Evolutionary conservation across 805 yeast species (phyloP).

Genomic region (Candida michaelii): DNA sequence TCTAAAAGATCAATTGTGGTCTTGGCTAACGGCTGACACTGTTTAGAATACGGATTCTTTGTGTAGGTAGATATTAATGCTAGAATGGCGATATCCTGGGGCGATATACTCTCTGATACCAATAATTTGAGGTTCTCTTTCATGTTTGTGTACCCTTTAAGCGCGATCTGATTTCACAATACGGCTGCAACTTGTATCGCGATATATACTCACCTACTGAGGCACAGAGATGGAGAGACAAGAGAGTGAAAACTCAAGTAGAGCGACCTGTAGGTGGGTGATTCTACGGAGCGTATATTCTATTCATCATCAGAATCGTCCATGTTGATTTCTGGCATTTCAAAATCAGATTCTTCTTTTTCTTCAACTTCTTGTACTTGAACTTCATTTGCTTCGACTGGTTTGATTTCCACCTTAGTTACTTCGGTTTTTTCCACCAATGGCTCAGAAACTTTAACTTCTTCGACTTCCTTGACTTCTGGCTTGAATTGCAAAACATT

Average conservation of each 20-base stretch:
- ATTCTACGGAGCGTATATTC: no score
- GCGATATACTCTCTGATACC: constrained; percentile 46
- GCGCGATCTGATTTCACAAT: no score
- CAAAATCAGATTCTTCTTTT: constrained; percentile 43
- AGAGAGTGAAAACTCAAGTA: no score
- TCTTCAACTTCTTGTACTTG: neutral
- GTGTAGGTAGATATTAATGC: constrained; percentile 33
- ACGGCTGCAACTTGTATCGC: no score
- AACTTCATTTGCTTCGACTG: neutral
- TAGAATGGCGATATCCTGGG: constrained; percentile 53
- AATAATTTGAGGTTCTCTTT: constrained; percentile 20
- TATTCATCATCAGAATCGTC: constrained; percentile 42
- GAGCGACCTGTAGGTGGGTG: no score
- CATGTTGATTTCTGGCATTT: constrained; percentile 47
- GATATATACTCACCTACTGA: no score
- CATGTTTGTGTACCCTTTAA: neutral
- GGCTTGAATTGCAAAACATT: constrained; percentile 3
- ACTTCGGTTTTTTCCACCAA: neutral
- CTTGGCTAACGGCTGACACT: constrained; percentile 14
- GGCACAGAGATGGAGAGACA: neutral
- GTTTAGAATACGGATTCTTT: constrained; percentile 15
- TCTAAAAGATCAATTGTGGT: constrained; percentile 44
- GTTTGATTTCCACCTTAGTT: no score
- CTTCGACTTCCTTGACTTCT: constrained; percentile 7
- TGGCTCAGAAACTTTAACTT: neutral